Percentiles rank a stretch among this genome's conserved stretches.
Evolutionary conservation across 306 rosid genomes (phyloP).

Genomic region (Psophocarpus tetragonolobus): DNA sequence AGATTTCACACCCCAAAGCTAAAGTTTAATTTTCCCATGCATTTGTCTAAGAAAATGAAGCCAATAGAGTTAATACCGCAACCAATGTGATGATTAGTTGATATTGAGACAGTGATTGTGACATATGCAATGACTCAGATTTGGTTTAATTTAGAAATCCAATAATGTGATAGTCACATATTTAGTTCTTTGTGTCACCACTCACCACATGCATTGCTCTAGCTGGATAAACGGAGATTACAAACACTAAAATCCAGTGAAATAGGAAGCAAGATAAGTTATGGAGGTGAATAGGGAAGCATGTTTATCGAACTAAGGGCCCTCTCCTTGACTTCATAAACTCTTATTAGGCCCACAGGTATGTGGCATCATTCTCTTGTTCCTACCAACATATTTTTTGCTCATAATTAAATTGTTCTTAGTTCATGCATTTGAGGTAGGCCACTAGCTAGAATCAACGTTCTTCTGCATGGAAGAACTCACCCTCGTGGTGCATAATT

Average conservation of each 20-base stretch:
- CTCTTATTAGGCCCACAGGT: conserved; percentile 40
- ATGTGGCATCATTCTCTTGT: conserved; percentile 38
- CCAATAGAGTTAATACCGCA: conserved; percentile 42
- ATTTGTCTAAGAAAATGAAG: conserved; percentile 45
- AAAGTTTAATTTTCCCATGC: conserved; percentile 47
- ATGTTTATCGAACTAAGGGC: conserved; percentile 46
- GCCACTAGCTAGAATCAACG: conserved; percentile 34
- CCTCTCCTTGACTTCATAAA: conserved; percentile 40
- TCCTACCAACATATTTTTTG: not conserved
- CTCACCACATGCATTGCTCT: conserved; percentile 3
- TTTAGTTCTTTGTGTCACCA: not conserved
- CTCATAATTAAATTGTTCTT: conserved; percentile 1
- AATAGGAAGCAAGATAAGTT: conserved; percentile 27
- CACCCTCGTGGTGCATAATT: conserved; percentile 32
- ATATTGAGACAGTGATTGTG: conserved; percentile 19
- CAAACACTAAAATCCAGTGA: conserved; percentile 60
- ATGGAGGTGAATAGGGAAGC: conserved; percentile 54
- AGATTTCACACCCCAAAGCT: conserved; percentile 21
- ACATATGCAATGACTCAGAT: conserved; percentile 33
- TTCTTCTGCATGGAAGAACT: conserved; percentile 57
- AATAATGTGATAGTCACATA: not conserved
- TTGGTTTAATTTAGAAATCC: not conserved
- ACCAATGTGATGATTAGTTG: conserved; percentile 32
- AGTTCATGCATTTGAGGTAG: too few species aligned
- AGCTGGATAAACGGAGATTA: conserved; percentile 34